These are phyloP conservation scores for Calonectria hawksworthii DNA, from an alignment of 2,329 filamentous ascomycete genomes.

Conservation along the genomic window DNA sequence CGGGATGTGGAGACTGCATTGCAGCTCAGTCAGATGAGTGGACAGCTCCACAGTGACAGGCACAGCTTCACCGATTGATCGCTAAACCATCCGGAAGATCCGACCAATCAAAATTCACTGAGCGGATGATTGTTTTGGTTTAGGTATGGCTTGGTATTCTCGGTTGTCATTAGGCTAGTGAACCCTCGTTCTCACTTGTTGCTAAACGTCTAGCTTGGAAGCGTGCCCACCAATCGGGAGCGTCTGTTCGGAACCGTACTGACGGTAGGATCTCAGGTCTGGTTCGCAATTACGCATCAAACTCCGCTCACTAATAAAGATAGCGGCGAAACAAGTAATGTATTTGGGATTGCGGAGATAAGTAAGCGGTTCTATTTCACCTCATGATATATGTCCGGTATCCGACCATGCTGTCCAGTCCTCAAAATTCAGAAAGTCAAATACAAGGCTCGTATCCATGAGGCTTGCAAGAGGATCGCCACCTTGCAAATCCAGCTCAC, in stretches of 20 bases:
- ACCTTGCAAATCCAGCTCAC: background rate
- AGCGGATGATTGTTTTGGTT: background rate
- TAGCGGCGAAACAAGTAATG: background rate
- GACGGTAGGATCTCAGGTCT: background rate
- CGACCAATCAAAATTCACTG: background rate
- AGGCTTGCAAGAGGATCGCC: background rate
- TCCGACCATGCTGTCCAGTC: constrained; percentile 19
- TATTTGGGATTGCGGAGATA: background rate
- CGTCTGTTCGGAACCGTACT: background rate
- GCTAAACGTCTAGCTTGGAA: background rate
- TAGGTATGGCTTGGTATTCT: background rate
- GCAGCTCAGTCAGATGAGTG: background rate
- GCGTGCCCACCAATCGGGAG: constrained; percentile 14
- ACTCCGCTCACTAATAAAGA: background rate
- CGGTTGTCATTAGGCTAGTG: background rate
- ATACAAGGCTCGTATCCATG: constrained; percentile 14
- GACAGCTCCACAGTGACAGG: background rate
- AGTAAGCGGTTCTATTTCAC: background rate
- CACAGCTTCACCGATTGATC: background rate
- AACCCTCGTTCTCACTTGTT: background rate
- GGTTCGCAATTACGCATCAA: background rate
- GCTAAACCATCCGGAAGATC: background rate
- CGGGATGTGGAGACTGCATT: constrained; percentile 3
- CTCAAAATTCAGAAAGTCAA: constrained; percentile 19
- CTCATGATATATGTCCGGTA: background rate